Evolutionary conservation across 2,329 filamentous ascomycete genomes (phyloP), one percentile per base, ranked within the genome.

Genomic region (Ascochyta rabiei): DNA sequence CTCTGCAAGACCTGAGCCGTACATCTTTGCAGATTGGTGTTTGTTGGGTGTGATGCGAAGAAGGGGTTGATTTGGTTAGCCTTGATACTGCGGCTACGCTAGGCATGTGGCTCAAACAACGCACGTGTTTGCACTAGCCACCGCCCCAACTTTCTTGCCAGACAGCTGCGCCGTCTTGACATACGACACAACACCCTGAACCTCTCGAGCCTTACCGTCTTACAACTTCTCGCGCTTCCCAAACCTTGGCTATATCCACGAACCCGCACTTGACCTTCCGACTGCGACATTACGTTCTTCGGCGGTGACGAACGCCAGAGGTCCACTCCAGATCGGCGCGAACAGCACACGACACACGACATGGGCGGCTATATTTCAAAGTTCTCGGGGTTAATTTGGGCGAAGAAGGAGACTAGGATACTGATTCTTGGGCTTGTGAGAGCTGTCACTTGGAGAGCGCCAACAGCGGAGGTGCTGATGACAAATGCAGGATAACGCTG

Each of bases 351-450:
- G 59, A 28, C 46, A 52, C 53, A 63, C 67, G 71, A 28, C 28
- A 74, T 74, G 71, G 71, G 71, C 18, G 67, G 65, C 39, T 71
- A 68, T 38, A 41, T 71, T 34, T 74, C 71, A 18, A 71, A 67
- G 26, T 68, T 74, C 9, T 58, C 59, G 49, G 59, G 62, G 43
- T 49, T 73, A 31, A 66, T 74, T 59, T 98, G 89, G 88, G 81
- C 90, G 37, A 98, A 98, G 83, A 99, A 98, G 81, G 95, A 99
- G 80, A 97, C 97, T 63, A 84, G 95, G 68, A 99, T 99, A 79
- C 79, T 99, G 76, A 97, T 97, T 66, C 80, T 97, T 57, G 93
- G 93, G 70, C 85, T 97, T 79, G 93, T 97, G 88, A 66, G 87
- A 75, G 52, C 44, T 23, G 19, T 31, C 21, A 21, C 24, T 37